These are phyloP conservation scores for Sphenostylis stenocarpa DNA, from an alignment of 306 rosid species.

Conservation along the genomic window DNA sequence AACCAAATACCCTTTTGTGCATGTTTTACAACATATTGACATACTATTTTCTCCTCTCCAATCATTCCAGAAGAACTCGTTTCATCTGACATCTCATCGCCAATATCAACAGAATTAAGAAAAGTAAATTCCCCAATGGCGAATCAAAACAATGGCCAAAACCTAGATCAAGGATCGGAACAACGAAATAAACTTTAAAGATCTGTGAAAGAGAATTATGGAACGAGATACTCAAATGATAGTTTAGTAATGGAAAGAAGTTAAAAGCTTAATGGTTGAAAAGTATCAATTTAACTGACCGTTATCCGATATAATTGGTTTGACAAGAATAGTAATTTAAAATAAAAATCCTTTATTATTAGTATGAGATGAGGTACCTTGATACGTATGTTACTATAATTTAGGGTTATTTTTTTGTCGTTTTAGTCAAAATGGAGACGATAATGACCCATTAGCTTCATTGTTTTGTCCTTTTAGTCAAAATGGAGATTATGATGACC, in stretches of 20 bases:
- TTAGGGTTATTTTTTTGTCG: background rate
- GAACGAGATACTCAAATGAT: background rate
- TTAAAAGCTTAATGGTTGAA: slow-evolving; percentile 33
- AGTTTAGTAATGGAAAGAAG: slow-evolving; percentile 27
- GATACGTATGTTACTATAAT: background rate
- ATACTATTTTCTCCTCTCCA: background rate
- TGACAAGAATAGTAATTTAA: background rate
- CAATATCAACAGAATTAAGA: slow-evolving; percentile 8
- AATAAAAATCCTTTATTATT: background rate
- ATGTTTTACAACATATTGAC: background rate
- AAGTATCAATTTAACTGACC: background rate
- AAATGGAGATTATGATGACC: too few relatives aligned
- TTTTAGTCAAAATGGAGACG: background rate
- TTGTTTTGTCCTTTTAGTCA: too few relatives aligned
- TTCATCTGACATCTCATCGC: background rate
- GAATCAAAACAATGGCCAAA: background rate
- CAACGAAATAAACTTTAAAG: background rate
- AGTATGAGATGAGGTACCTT: background rate
- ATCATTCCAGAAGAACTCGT: slow-evolving; percentile 13
- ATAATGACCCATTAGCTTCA: background rate
- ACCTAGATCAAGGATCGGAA: background rate
- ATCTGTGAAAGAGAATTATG: slow-evolving; percentile 10
- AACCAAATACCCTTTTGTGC: background rate
- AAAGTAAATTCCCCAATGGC: slow-evolving; percentile 1
- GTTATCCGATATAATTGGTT: slow-evolving; percentile 17